Evolutionary conservation across 2,329 filamentous ascomycete species (phyloP), one percentile per base, ranked within the genome.

Genomic region (Ophioceras dolichostomum): DNA sequence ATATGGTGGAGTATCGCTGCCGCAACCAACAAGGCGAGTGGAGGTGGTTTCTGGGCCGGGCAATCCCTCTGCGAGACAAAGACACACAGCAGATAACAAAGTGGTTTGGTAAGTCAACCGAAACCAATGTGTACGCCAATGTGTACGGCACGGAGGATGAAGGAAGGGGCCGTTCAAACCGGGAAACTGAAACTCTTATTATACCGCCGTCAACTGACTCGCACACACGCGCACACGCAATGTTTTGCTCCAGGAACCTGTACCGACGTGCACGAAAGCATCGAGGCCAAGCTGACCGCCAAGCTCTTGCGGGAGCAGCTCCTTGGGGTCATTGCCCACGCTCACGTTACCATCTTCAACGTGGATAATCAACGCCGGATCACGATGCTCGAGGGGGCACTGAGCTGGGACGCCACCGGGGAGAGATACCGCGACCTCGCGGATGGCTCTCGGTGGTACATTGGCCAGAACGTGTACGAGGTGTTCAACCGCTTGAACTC

Each of bases 1-100:
- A 82, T 47, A 64, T 65, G 28, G 76, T 72, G 1, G 82, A 89
- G 49, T 87, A 86, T 45, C 71, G 83, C 28, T 83, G 77, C 42
- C 68, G 61, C 36, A 75, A 68, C 40, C 70, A 70, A 35, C 69
- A 79, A 22, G 83, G 83, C 1, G 68, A 79, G 39, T 88, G 76
- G 73, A 68, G 81, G 37, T 89, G 83, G 83, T 85, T 87, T 66
- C 61, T 89, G 3, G 82, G 78, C 10, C 68, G 81, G 31, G 83
- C 82, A 1, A 54, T 82, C 12, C 81, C 83, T 0, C 65, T 86
- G 47, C 67, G 67, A 28, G 75, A 84, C 41, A 70, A 68, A 43
- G 69, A 78, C 32, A 73, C 72, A 0, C 80, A 79, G 2, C 61
- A 68, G 34, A 84, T 88, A 34, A 66, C 83, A 41, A 85, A 83